These are phyloP conservation scores for Aspergillus mulundensis DNA, from an alignment of 495 filamentous ascomycete genomes.

Conservation along the genomic window DNA sequence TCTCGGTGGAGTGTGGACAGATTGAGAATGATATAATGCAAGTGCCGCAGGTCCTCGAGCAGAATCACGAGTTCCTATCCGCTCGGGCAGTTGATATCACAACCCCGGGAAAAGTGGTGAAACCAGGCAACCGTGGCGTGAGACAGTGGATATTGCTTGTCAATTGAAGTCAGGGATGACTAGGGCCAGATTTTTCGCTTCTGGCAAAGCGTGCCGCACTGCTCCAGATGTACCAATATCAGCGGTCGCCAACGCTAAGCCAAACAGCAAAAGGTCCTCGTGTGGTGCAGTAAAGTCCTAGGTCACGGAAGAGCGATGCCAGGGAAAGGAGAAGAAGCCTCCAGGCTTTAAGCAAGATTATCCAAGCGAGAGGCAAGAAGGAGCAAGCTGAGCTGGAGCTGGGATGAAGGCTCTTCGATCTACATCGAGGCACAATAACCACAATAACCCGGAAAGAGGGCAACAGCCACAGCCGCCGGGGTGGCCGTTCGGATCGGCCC, in stretches of 20 bases:
- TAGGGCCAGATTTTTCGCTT: background rate
- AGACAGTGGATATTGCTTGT: background rate
- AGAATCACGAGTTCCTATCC: background rate
- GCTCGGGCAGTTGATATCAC: constrained; percentile 2
- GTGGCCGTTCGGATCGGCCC: background rate
- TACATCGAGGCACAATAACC: constrained; percentile 12
- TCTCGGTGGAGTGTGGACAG: background rate
- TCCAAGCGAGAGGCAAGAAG: background rate
- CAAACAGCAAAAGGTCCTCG: background rate
- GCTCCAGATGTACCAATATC: background rate
- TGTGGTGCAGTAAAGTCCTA: background rate
- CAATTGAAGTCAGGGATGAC: background rate
- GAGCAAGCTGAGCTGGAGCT: no score
- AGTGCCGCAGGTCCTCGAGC: background rate
- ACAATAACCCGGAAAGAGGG: constrained; percentile 10
- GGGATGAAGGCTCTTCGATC: constrained; percentile 7
- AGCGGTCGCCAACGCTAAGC: background rate
- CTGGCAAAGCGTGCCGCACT: background rate
- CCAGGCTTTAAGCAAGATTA: background rate
- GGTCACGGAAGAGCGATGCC: background rate
- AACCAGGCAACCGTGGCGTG: background rate
- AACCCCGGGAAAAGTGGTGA: background rate
- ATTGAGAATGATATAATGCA: constrained; percentile 1
- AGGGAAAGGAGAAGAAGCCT: background rate
- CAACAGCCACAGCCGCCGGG: constrained; percentile 10